A percentile compares a stretch with the other conserved stretches of the same genome.
Conservation (phyloP, 768 basidiomycete species). For the Hemileccinum impolitum region DNA sequence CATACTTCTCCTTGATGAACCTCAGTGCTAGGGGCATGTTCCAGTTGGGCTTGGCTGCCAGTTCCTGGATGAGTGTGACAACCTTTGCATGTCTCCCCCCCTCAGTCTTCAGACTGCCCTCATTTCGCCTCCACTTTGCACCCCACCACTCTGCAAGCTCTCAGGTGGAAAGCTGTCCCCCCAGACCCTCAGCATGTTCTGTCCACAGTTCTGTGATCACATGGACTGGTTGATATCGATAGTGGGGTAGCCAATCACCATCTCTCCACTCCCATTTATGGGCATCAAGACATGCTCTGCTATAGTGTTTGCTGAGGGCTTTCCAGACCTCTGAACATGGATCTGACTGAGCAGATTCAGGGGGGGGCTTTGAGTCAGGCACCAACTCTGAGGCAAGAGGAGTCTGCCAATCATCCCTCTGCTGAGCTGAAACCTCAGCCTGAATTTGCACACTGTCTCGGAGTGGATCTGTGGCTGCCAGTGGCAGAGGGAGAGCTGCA, state of each 20-base stretch:
- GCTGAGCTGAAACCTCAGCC: background rate
- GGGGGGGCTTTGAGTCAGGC: background rate
- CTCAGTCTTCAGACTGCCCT: too few relatives aligned
- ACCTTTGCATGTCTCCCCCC: too few relatives aligned
- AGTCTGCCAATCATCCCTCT: background rate
- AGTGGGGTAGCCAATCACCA: conserved; percentile 28
- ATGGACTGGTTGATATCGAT: conserved; percentile 13
- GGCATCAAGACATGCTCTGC: conserved; percentile 8
- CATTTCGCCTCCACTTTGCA: too few relatives aligned
- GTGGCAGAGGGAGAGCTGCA: too few relatives aligned
- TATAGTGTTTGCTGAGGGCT: background rate
- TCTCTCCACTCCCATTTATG: conserved; percentile 25
- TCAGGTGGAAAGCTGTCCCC: conserved; percentile 20
- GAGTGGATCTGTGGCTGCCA: background rate
- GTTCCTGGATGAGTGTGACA: too few relatives aligned
- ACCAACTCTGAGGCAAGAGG: background rate
- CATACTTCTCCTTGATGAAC: too few relatives aligned
- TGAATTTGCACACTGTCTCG: background rate
- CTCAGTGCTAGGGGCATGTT: too few relatives aligned
- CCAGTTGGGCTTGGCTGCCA: too few relatives aligned
- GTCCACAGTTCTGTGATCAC: conserved; percentile 27
- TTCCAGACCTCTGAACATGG: background rate
- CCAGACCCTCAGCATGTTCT: conserved; percentile 25
- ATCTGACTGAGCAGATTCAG: background rate
- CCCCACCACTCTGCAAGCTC: conserved; percentile 4